Conservation (phyloP, 805 yeast genomes). For the Yarrowia alimentaria region DNA sequence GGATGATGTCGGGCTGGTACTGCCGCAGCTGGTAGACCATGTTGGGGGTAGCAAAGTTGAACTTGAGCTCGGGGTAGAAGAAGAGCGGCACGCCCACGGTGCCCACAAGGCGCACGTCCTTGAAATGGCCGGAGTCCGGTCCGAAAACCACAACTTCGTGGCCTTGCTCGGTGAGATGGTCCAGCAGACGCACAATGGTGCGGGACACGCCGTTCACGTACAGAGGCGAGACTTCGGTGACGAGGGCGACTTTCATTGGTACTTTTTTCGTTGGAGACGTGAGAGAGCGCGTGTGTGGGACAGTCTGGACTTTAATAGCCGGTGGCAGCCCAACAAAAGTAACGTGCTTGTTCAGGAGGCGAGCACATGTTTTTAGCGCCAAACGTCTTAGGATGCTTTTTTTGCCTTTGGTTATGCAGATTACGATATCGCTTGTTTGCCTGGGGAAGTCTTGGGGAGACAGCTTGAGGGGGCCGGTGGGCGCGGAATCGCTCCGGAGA, state of each 20-base stretch:
- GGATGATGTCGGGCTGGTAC: conserved; percentile 31
- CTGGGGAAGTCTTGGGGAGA: conserved; percentile 12
- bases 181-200: conserved; percentile 30
- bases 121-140: conserved; percentile 30
- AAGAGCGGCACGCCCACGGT: conserved; percentile 31
- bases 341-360: conserved; percentile 27
- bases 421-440: neutral
- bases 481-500: too few relatives aligned
- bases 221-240: conserved; percentile 31
- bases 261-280: neutral
- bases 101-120: conserved; percentile 28
- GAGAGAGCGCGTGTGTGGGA: conserved; percentile 16
- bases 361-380: conserved; percentile 27
- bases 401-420: too few relatives aligned
- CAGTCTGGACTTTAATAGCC: conserved; percentile 21
- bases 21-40: conserved; percentile 25
- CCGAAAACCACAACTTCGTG: conserved; percentile 30
- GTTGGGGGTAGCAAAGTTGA: conserved; percentile 29
- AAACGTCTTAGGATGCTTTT: conserved; percentile 21
- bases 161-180: conserved; percentile 29
- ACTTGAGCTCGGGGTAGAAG: conserved; percentile 32
- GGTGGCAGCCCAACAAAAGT: conserved; percentile 20
- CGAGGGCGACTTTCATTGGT: conserved; percentile 29
- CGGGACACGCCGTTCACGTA: conserved; percentile 32
- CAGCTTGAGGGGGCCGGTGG: too few relatives aligned